Conservation (phyloP, 73 alveolate species). For the Symbiodinium natans region DNA sequence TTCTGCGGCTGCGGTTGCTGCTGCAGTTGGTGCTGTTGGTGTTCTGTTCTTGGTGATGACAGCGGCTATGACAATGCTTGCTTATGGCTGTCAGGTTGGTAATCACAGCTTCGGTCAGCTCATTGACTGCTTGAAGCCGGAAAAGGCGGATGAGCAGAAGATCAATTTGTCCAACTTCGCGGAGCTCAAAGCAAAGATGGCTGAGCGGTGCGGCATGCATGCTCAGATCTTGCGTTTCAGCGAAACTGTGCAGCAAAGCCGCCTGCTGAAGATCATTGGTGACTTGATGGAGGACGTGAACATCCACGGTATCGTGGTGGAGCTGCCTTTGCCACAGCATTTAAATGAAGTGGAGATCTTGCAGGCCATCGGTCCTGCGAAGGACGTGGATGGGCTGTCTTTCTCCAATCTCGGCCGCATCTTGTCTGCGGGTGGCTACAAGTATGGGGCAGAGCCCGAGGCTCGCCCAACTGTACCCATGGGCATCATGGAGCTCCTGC, state of each 20-base stretch:
- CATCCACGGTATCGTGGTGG: slow-evolving; percentile 94
- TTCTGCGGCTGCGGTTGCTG: no score
- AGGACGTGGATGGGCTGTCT: slow-evolving; percentile 97
- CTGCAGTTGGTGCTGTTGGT: no score
- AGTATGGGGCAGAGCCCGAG: slow-evolving; percentile 38
- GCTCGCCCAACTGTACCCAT: slow-evolving; percentile 40
- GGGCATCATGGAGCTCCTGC: slow-evolving; percentile 48
- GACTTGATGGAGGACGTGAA: slow-evolving; percentile 93
- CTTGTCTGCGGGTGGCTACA: slow-evolving; percentile 9
- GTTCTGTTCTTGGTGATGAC: no score
- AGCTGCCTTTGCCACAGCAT: slow-evolving; percentile 94
- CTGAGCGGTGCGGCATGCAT: slow-evolving; percentile 56
- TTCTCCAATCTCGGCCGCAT: slow-evolving; percentile 95
- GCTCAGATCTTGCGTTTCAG: slow-evolving; percentile 58
- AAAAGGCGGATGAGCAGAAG: slow-evolving; percentile 4
- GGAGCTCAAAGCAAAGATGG: slow-evolving; percentile 59
- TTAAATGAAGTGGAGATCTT: slow-evolving; percentile 76
- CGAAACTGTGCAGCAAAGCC: slow-evolving; percentile 27
- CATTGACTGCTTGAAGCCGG: slow-evolving; percentile 23
- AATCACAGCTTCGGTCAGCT: slow-evolving; percentile 52
- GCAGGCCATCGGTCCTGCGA: slow-evolving; percentile 95
- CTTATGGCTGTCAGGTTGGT: slow-evolving; percentile 36
- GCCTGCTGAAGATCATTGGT: slow-evolving; percentile 22
- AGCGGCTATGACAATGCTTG: no score
- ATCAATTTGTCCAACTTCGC: slow-evolving; percentile 25